Evolutionary conservation across 352 stramenopile species (phyloP), one percentile per base, ranked within the genome.

Genomic region (Phytophthora agathidicida): DNA sequence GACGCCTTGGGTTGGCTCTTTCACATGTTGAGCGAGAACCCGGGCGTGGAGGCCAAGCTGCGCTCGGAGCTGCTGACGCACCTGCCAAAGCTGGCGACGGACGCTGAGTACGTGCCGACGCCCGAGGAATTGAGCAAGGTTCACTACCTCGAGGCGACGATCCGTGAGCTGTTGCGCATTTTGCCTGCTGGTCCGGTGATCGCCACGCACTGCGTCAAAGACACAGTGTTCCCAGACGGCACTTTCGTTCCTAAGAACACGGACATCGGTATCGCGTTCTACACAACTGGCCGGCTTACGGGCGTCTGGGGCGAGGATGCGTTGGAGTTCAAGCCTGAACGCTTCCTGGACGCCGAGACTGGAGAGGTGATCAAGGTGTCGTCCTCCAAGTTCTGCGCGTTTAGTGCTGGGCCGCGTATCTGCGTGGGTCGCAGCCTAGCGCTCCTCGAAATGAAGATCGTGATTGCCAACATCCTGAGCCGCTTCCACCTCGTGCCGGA

Each of bases 1-100:
- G 64, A 77, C 51, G 75, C 80, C 7, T 47, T 95, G n/a, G 60
- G 65, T 3, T 94, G 86, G 86, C 56, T 88, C 7, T 50, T 94
- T 19, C 72, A 88, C 53, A 60, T 89, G 47, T 47, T 93, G 33
- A 69, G 59, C 9, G 64, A 77, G 23, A 59, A 93, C 50, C 85
- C 81, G 1, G 20, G 63, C 2, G 68, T 85, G 2, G 65, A 75
- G 45, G 31, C 47, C 10, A 68, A 66, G 22, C 63, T 90, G 22
- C 68, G 71, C 19, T 62, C 69, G 1, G 80, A 91, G 52, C 37
- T 91, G 8, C 20, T 71, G 16, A 60, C 24, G 17, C 52, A 77
- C 28, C 39, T 87, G 10, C 77, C 76, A 0, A 60, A 63, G 22
- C 63, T 88, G 7, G 22, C 57, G 1, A 61, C 36, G 0, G 52